Evolutionary conservation across 495 filamentous ascomycete genomes (phyloP).

Genomic region (Cercophora newfieldiana): DNA sequence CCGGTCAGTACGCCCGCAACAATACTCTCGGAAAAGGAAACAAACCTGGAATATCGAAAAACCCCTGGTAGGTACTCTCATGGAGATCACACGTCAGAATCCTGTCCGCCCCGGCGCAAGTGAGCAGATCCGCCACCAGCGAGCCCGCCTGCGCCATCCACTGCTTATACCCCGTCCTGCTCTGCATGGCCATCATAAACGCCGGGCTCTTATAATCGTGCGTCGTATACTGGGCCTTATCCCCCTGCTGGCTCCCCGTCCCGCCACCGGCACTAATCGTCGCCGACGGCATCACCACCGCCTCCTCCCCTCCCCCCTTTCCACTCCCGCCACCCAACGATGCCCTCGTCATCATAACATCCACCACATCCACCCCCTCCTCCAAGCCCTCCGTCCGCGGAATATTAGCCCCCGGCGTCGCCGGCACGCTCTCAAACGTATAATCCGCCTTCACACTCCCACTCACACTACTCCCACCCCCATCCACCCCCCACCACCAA

Average conservation of each 20-base stretch:
- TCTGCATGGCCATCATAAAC: constrained; percentile 60
- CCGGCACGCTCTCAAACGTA: constrained; percentile 72
- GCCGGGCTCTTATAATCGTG: constrained; percentile 60
- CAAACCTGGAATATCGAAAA: constrained; percentile 82
- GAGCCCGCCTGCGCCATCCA: constrained; percentile 98
- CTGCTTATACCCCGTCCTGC: constrained; percentile 89
- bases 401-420: constrained; percentile 72
- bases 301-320: background rate
- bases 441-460: no score
- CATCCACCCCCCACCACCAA: background rate
- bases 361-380: constrained; percentile 66
- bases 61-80: constrained; percentile 73
- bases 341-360: constrained; percentile 60
- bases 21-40: background rate
- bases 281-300: background rate
- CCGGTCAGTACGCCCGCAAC: background rate
- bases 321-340: no score
- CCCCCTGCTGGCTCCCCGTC: no score
- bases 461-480: constrained; percentile 42
- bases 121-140: constrained; percentile 88
- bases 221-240: constrained; percentile 41
- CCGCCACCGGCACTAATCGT: background rate
- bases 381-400: constrained; percentile 61
- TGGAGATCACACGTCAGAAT: constrained; percentile 97
- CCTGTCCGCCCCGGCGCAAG: constrained; percentile 93